Evolutionary conservation across 2,329 filamentous ascomycete genomes (phyloP), one percentile per base, ranked within the genome.

Genomic region (Fusarium ambrosium): DNA sequence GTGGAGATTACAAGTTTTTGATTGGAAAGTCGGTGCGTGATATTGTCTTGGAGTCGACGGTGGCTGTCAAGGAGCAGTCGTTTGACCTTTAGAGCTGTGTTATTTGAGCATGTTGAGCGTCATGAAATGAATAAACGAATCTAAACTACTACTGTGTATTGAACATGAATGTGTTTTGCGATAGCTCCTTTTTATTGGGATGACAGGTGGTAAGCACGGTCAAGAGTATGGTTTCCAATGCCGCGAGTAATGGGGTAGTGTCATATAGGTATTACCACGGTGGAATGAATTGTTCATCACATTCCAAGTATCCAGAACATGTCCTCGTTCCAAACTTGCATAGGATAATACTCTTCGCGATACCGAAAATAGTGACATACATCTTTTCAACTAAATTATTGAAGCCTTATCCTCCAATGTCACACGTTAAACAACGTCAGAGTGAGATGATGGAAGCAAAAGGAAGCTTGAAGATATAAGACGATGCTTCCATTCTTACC

Each of bases 1-100:
- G 68, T 2, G 79, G 79, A 36, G 75, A 80, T 18, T 81, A 81
- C 48, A 81, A 76, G 65, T 80, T 81, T 29, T 71, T 65, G 53
- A 69, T 79, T 64, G 77, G 76, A 63, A 76, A 77, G 64, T 79
- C 78, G 32, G 77, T 75, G 14, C 56, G 71, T 41, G 77, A 80
- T 41, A 69, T 80, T 63, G 78, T 69, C 18, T 53, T 77, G 24
- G 78, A 79, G 66, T 69, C 75, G 10, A 56, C 32, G 14, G 60
- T 79, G 41, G 56, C 71, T 58, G 62, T 79, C 2, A 69, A 70
- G 45, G 68, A 77, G 53, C 72, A 75, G 61, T 69, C 62, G 13
- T 79, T 79, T 64, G 63, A 65, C 29, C 74, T 53, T 53, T 78
- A 64, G 56, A 64, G 10, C 18, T 4, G 2, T n/a, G 20, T 20